These are phyloP conservation scores for Eucalyptus sp. DNA, from an alignment of 345 rosid species.

Conservation along the genomic window DNA sequence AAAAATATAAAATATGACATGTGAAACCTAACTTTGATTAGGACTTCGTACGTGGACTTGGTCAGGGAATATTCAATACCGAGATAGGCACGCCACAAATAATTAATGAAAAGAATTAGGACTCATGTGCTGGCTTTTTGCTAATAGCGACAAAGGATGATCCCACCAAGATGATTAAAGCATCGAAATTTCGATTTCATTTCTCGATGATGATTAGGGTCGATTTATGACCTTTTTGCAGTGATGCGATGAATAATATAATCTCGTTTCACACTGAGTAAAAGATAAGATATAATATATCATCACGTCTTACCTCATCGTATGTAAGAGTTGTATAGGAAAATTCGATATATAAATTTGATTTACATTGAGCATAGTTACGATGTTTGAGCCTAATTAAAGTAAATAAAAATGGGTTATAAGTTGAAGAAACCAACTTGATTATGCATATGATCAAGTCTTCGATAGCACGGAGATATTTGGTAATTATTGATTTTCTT, in stretches of 20 bases:
- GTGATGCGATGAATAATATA: neutral
- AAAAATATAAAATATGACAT: neutral
- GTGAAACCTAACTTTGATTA: neutral
- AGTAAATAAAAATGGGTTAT: neutral
- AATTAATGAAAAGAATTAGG: neutral
- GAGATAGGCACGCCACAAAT: neutral
- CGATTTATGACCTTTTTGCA: neutral
- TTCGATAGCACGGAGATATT: neutral
- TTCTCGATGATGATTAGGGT: neutral
- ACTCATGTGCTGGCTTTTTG: neutral
- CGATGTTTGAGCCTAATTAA: neutral
- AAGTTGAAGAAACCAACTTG: neutral
- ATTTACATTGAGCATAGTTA: neutral
- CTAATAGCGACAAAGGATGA: neutral
- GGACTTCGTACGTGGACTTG: neutral
- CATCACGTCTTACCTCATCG: fast-evolving
- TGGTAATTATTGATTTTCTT: neutral
- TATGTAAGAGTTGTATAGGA: neutral
- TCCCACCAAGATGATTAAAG: neutral
- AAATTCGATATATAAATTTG: neutral
- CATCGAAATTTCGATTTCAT: neutral
- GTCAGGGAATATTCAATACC: neutral
- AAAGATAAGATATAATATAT: neutral
- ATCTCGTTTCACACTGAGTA: neutral
- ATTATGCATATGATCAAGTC: neutral